Conservation (phyloP, 495 filamentous ascomycete genomes). For the Aspergillus egyptiacus region DNA sequence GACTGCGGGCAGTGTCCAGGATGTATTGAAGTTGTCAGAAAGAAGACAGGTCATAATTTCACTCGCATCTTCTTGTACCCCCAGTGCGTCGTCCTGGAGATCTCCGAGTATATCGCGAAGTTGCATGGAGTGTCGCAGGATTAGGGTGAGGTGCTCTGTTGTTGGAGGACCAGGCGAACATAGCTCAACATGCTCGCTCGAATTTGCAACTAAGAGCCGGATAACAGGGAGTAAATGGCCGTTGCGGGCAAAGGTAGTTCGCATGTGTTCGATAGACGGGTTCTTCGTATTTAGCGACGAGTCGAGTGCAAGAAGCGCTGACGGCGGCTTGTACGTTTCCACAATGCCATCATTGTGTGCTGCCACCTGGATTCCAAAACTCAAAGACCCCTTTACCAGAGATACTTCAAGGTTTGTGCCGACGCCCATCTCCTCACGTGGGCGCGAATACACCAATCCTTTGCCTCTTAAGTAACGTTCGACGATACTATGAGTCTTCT, state of each 20-base stretch:
- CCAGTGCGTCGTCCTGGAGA: constrained; percentile 42
- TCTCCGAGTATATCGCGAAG: constrained; percentile 43
- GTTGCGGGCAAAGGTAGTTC: constrained; percentile 38
- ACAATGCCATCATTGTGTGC: constrained; percentile 33
- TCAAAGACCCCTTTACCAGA: constrained; percentile 32
- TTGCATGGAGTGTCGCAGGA: constrained; percentile 36
- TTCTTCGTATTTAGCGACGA: constrained; percentile 39
- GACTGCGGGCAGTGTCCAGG: constrained; percentile 42
- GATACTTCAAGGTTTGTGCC: constrained; percentile 32
- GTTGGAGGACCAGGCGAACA: constrained; percentile 42
- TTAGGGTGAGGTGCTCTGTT: constrained; percentile 31
- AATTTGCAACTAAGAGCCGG: constrained; percentile 47
- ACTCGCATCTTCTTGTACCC: constrained; percentile 40
- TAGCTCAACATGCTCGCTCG: constrained; percentile 51
- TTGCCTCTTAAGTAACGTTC: constrained; percentile 49
- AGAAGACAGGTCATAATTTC: constrained; percentile 36
- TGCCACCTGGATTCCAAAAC: constrained; percentile 42
- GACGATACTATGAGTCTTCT: constrained; percentile 41
- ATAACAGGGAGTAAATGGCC: constrained; percentile 44
- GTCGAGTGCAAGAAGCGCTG: constrained; percentile 50
- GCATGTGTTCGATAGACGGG: constrained; percentile 35
- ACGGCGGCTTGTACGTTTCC: constrained; percentile 37
- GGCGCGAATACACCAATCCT: constrained; percentile 38
- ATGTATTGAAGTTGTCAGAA: constrained; percentile 27
- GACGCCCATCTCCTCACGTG: constrained; percentile 33